Evolutionary conservation across 208 protist species (phyloP).

Genomic region (Leishmania mexicana): DNA sequence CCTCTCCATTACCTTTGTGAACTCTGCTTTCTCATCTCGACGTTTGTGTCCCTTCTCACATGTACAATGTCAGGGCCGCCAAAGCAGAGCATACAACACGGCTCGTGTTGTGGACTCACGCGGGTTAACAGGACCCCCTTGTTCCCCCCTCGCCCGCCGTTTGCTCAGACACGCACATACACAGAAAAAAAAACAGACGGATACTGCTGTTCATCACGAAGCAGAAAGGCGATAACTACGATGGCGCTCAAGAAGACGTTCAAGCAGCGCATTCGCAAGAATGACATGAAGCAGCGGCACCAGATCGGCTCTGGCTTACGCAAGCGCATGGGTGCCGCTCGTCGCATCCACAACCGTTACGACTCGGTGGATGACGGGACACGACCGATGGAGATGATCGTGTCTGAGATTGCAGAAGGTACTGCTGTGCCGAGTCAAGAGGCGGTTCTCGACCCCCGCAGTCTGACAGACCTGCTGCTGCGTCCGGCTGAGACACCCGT

Average conservation of each 20-base stretch:
- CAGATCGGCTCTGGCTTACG: constrained; percentile 52
- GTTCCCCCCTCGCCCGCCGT: not conserved
- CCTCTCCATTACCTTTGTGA: not conserved
- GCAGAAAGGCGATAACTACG: not conserved
- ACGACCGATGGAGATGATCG: constrained; percentile 65
- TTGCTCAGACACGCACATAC: not conserved
- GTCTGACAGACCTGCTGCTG: constrained; percentile 75
- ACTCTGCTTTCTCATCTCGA: not conserved
- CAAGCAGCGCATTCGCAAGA: constrained; percentile 79
- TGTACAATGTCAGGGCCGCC: not conserved
- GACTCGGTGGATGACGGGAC: constrained; percentile 59
- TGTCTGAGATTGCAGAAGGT: constrained; percentile 65
- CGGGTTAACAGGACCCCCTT: not conserved
- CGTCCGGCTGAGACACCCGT: constrained; percentile 5
- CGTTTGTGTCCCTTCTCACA: not conserved
- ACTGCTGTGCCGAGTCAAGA: constrained; percentile 65
- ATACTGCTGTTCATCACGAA: not conserved
- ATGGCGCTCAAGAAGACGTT: constrained; percentile 65
- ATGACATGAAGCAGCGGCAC: constrained; percentile 75
- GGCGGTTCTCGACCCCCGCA: constrained; percentile 63
- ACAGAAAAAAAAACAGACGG: not conserved
- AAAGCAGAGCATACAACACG: not conserved
- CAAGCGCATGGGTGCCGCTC: constrained; percentile 60
- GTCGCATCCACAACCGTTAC: constrained; percentile 64
- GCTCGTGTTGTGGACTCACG: not conserved